phyloP scores from a whole-genome alignment of 305 asterid genomes.

The Fraxinus ornus region DNA sequence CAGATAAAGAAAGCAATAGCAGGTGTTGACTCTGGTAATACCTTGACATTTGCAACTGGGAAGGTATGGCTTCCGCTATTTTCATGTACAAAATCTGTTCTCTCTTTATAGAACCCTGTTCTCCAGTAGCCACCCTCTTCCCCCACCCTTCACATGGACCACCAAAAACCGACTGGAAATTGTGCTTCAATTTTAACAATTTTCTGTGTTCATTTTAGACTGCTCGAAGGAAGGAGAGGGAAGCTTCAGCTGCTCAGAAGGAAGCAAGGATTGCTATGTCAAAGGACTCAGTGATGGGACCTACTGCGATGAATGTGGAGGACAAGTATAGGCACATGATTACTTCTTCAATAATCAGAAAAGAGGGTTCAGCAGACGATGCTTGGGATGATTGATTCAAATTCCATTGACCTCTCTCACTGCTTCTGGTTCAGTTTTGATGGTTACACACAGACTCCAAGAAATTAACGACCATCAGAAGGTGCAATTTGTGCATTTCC shows the following conservation, averaged over 20 bases:
- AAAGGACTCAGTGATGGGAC: conserved; percentile 46
- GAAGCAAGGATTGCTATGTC: conserved; percentile 53
- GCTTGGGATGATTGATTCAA: conserved; percentile 77
- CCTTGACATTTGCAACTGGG: conserved; percentile 68
- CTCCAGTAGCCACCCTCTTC: background rate
- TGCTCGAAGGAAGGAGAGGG: conserved; percentile 82
- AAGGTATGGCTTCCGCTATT: conserved; percentile 48
- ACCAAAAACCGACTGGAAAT: background rate
- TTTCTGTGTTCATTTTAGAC: conserved; percentile 33
- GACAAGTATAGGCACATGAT: conserved; percentile 82
- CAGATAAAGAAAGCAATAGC: conserved; percentile 77
- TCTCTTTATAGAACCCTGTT: background rate
- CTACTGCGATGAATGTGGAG: conserved; percentile 59
- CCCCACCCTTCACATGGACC: background rate
- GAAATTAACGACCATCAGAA: background rate
- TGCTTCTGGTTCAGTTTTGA: background rate
- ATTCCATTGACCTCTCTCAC: background rate
- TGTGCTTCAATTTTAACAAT: background rate
- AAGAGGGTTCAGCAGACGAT: conserved; percentile 80
- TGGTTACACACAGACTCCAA: background rate
- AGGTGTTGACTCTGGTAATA: conserved; percentile 70
- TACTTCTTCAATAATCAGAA: conserved; percentile 45
- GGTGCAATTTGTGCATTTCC: conserved; percentile 3
- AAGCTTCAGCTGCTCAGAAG: conserved; percentile 71
- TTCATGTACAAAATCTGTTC: background rate